Percentiles rank a stretch among this genome's conserved stretches.
Evolutionary conservation across 2,329 filamentous ascomycete genomes (phyloP).

Genomic region (Paraphaeosphaeria minitans): DNA sequence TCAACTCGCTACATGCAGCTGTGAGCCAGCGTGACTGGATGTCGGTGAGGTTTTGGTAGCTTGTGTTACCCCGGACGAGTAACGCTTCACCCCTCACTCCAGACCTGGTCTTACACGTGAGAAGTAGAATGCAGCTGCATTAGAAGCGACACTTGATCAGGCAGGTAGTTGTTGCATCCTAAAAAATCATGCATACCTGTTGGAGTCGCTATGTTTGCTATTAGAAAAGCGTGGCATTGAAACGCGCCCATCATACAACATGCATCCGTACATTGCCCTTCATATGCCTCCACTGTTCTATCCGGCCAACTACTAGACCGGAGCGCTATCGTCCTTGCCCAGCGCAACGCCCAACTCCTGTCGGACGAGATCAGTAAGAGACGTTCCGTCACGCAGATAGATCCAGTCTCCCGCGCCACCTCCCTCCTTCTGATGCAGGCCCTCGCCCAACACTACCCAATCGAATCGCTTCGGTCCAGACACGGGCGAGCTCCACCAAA

Average conservation of each 20-base stretch:
- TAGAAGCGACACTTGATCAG: background rate
- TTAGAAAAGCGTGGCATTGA: background rate
- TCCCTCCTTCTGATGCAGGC: slow-evolving; percentile 79
- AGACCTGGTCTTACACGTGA: background rate
- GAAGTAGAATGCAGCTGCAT: background rate
- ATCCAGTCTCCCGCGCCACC: slow-evolving; percentile 79
- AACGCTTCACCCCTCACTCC: background rate
- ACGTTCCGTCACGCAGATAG: slow-evolving; percentile 82
- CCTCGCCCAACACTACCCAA: slow-evolving; percentile 76
- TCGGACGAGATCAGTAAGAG: slow-evolving; percentile 72
- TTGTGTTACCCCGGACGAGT: background rate
- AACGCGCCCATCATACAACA: background rate
- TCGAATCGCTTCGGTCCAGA: slow-evolving; percentile 95
- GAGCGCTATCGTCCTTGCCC: slow-evolving; percentile 37
- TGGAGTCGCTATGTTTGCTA: background rate
- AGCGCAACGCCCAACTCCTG: slow-evolving; percentile 74
- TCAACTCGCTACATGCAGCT: too few relatives aligned
- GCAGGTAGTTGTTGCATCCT: slow-evolving; percentile 4
- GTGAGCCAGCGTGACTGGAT: too few relatives aligned
- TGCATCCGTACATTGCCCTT: background rate
- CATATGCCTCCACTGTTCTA: background rate
- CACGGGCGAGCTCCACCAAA: slow-evolving; percentile 92
- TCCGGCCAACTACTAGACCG: slow-evolving; percentile 24
- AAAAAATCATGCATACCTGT: background rate
- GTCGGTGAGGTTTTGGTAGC: background rate